Evolutionary conservation across 2,329 filamentous ascomycete genomes (phyloP), one percentile per base, ranked within the genome.

Genomic region (Talaromyces sp.): DNA sequence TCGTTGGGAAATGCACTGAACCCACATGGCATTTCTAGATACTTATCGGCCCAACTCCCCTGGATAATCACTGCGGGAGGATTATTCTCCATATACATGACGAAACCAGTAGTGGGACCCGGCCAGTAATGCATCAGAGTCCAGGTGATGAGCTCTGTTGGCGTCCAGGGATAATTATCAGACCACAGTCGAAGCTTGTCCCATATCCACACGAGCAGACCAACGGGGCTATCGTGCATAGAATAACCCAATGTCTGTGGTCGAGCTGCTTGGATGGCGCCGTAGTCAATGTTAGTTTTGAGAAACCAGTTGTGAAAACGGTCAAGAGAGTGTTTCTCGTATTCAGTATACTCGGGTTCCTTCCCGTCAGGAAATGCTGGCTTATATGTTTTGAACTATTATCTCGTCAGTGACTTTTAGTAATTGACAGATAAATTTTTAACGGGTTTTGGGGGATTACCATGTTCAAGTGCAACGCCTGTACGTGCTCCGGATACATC

Each of bases 41-140:
- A 66, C 6, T 55, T 60, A 15, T 65, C 63, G 28, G 60, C 52
- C 60, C 62, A 63, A 58, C 65, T 47, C 62, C 65, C 25, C 53
- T 30, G 27, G 55, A 62, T 25, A 59, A 63, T 47, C 56, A 36
- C n/a, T 25, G 55, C 55, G 6, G 55, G 55, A 13, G 55, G 55
- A 13, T 4, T 3, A 22, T 57, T 57, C 25, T 68, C 61, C 27
- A 62, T 66, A 55, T 69, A 69, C 57, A 68, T 49, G 2, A 49
- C 36, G 22, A 68, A 64, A 0, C 58, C 59, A 17, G 58, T 63
- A 25, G 63, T 65, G 0, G 67, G 67, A 17, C 67, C 66, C 32
- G 58, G 52, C 55, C 70, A 63, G 63, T 65, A 71, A 54, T 72
- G 68, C 63, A 72, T 69, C 64, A 71, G 65, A 10, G 69, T 71